Conservation (phyloP, 2,329 filamentous ascomycete genomes). For the Trichophyton mentagrophytes region DNA sequence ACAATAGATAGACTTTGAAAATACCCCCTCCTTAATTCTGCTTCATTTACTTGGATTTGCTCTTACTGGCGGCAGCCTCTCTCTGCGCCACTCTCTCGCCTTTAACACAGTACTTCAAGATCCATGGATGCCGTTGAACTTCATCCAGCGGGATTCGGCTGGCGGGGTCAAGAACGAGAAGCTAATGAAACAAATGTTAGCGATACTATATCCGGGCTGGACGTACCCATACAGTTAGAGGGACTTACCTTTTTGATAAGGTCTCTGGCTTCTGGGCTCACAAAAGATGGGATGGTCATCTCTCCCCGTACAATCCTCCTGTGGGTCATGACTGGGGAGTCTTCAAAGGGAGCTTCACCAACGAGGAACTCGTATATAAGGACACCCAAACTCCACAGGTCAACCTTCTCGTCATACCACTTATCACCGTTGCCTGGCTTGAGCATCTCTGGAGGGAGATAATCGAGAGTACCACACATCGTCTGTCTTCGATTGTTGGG, state of each 20-base stretch:
- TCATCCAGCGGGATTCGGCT: slow-evolving; percentile 85
- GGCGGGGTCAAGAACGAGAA: slow-evolving; percentile 84
- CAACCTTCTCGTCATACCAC: slow-evolving; percentile 89
- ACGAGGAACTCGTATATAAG: slow-evolving; percentile 93
- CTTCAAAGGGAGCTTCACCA: slow-evolving; percentile 93
- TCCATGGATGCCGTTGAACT: slow-evolving; percentile 86
- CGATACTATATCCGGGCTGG: not conserved
- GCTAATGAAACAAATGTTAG: slow-evolving; percentile 35
- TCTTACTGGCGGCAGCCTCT: slow-evolving; percentile 26
- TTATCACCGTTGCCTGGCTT: slow-evolving; percentile 68
- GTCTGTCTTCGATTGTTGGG: slow-evolving; percentile 88
- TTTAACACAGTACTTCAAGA: slow-evolving; percentile 77
- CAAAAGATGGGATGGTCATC: slow-evolving; percentile 82
- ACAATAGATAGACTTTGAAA: slow-evolving; percentile 4
- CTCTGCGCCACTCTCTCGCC: slow-evolving; percentile 35
- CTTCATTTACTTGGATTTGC: not conserved
- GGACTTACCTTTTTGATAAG: slow-evolving; percentile 67
- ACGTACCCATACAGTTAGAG: too few relatives aligned
- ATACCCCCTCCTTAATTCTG: slow-evolving; percentile 3
- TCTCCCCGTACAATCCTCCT: slow-evolving; percentile 76
- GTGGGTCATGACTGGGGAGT: slow-evolving; percentile 88
- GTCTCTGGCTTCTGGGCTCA: slow-evolving; percentile 80
- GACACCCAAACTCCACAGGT: slow-evolving; percentile 90
- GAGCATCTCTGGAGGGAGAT: slow-evolving; percentile 96
- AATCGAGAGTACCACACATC: slow-evolving; percentile 95